Evolutionary conservation across 2,329 filamentous ascomycete genomes (phyloP), one percentile per base, ranked within the genome.

Genomic region (Orbilia oligospora): DNA sequence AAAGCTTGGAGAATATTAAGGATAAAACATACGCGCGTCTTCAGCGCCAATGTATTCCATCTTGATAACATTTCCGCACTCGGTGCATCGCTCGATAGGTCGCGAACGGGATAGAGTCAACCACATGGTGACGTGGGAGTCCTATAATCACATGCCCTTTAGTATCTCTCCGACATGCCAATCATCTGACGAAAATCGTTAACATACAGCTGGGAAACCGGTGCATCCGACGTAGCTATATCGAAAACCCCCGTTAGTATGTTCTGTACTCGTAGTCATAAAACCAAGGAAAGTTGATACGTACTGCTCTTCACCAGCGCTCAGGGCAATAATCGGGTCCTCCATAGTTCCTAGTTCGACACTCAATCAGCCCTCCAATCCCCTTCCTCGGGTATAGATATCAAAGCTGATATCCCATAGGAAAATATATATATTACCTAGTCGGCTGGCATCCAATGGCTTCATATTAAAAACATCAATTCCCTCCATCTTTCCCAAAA

Each of bases 401-500:
- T 9, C 44, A 46, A 27, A 30, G 65, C 51, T 6, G 27, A 30
- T 30, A 30, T 30, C 27, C 27, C 27, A 3, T 6, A 30, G 27
- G 27, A 58, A 51, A 44, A n/a, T 20, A 36, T 12, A 27, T 33
- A 80, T 58, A 18, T 61, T 88, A 93, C 95, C 95, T 86, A 89
- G 90, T 84, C 96, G 91, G 85, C 92, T 96, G 81, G 95, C 89
- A 85, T 98, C 96, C 83, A 99, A 90, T 81, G 96, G 96, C 86
- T 90, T 91, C 96, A 98, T 97, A 87, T 99, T 94, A 88, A 99
- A 99, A 85, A 98, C 88, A 85, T 99, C 96, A 83, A 97, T 88
- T 82, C 96, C 94, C 89, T 98, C 93, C 92, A 98, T 97, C 91
- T 99, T 99, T 87, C 96, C 96, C 85, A 99, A 89, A 84, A 99